Evolutionary conservation across 257 asterid genomes (phyloP).

Genomic region (Nicotiana undulata): DNA sequence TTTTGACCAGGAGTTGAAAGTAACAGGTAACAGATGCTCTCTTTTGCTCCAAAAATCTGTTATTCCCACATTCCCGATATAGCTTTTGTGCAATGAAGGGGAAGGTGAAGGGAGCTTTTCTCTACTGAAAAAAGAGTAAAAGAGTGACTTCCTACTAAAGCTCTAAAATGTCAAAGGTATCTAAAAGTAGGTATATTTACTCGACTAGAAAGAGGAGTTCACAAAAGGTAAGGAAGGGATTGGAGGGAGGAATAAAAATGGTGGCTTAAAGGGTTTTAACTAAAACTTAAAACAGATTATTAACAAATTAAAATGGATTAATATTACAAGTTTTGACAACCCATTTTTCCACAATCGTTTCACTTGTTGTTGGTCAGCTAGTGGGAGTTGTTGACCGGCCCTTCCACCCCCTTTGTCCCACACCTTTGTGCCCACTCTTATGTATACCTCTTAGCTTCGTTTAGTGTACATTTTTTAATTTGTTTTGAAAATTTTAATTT

Average conservation of each 20-base stretch:
- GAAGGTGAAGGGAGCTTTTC: slow-evolving; percentile 13
- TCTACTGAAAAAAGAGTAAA: slow-evolving; percentile 39
- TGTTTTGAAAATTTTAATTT: too few relatives aligned
- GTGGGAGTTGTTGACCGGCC: slow-evolving; percentile 75
- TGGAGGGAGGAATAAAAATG: not conserved
- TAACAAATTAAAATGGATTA: not conserved
- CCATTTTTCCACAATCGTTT: slow-evolving; percentile 31
- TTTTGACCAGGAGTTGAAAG: slow-evolving; percentile 36
- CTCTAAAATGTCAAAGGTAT: slow-evolving; percentile 12
- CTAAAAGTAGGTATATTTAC: slow-evolving; percentile 9
- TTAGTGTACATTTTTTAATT: too few relatives aligned
- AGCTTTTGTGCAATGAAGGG: slow-evolving; percentile 39
- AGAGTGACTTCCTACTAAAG: not conserved
- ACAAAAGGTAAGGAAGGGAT: not conserved
- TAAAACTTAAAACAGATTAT: not conserved
- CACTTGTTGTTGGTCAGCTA: slow-evolving; percentile 37
- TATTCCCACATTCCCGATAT: slow-evolving; percentile 8
- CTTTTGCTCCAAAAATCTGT: slow-evolving; percentile 14
- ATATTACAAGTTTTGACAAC: slow-evolving; percentile 24
- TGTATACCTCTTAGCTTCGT: too few relatives aligned
- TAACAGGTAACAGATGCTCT: slow-evolving; percentile 28
- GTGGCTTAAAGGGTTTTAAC: not conserved
- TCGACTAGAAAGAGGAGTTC: slow-evolving; percentile 9
- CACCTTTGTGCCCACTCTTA: slow-evolving; percentile 21
- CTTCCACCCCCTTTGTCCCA: slow-evolving; percentile 24